Base-by-base conservation (phyloP, 2,329 filamentous ascomycete species). In the Venturia oleaginea region DNA sequence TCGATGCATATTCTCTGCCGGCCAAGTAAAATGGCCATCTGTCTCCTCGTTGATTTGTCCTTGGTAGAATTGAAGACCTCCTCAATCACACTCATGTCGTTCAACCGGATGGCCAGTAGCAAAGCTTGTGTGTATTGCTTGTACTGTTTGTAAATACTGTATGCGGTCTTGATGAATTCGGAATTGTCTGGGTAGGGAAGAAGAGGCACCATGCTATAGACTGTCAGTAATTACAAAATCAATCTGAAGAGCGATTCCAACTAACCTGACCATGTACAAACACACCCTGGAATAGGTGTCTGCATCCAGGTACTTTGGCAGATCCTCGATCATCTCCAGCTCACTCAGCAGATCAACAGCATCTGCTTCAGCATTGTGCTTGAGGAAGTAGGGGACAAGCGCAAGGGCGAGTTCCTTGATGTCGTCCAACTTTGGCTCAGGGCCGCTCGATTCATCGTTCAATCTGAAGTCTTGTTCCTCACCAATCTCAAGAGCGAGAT, bases 111-210 rank as follows among this genome's bases (percentile, higher is more conserved):
- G 30, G 95, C 93, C 66, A 99, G 83, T 17, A 94, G 88, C 76
- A 97, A 92, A 3, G 95, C 95, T 76, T 97, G 92, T 3, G 93
- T 89, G 70, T 92, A 87, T 75, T 97, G 91, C 72, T 94, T 90
- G 81, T 97, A 96, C 70, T 90, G 84, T 70, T 92, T 88, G 79
- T 99, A 99, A 73, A 99, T 95, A 68, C 88, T 84, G 79, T 97
- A 94, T 59, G 93, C 92, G 8, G 93, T 96, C 68, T 86, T 88
- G 66, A 99, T 87, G 78, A 99, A 97, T 71, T 90, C 87, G 74
- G 97, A 91, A 77, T 99, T 97, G 77, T 99, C 94, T 54, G 94
- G 94, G 73, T 96, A 97, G 63, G 94, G 97, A 75, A 99, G 86
- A 24, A 99, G 85, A 73, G 94, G 96, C 69, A 99, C 94, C 90